These are phyloP conservation scores for Hericium erinaceus DNA, from an alignment of 768 basidiomycete genomes.

Conservation along the genomic window DNA sequence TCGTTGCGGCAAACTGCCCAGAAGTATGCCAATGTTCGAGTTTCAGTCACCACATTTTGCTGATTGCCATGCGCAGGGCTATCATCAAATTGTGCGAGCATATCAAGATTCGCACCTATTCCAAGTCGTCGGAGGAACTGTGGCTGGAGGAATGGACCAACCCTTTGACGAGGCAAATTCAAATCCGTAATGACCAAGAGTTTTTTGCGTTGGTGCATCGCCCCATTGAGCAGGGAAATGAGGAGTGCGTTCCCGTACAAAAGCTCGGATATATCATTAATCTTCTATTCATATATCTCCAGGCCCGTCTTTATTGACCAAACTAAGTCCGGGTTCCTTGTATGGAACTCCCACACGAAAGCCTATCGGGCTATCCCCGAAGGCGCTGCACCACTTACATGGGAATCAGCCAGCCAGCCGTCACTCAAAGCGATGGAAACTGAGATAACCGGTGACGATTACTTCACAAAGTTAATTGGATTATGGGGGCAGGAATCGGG, in stretches of 20 bases:
- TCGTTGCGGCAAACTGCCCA: conserved; percentile 58
- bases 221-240: conserved; percentile 6
- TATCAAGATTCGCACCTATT: conserved; percentile 71
- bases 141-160: conserved; percentile 70
- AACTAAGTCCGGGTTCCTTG: conserved; percentile 66
- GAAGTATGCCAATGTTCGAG: conserved; percentile 31
- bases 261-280: neutral
- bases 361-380: conserved; percentile 40
- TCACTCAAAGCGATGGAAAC: conserved; percentile 43
- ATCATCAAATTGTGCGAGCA: conserved; percentile 56
- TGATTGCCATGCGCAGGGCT: conserved; percentile 33
- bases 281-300: neutral
- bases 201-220: conserved; percentile 38
- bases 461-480: conserved; percentile 49
- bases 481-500: conserved; percentile 81
- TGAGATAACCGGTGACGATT: conserved; percentile 37
- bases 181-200: conserved; percentile 35
- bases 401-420: conserved; percentile 46
- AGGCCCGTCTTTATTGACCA: conserved; percentile 61
- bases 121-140: conserved; percentile 50
- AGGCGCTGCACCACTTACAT: conserved; percentile 31
- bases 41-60: neutral
- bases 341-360: conserved; percentile 58
- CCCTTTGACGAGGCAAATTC: conserved; percentile 41
- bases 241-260: conserved; percentile 3